Evolutionary conservation across 2,329 filamentous ascomycete species (phyloP).

Genomic region (Cordyceps javanica): DNA sequence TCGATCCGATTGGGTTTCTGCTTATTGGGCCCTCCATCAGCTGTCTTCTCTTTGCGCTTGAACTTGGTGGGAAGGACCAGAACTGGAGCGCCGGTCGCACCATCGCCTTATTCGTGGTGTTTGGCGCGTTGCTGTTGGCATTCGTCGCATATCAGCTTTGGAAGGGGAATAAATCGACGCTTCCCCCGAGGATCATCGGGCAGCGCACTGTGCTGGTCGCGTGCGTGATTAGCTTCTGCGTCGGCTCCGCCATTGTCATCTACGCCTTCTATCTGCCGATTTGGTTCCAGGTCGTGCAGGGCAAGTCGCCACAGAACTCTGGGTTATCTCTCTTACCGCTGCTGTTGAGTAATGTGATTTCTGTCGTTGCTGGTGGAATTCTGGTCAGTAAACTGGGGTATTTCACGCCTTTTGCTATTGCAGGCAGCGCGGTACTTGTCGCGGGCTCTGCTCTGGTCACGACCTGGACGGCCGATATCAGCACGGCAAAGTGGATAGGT

Average conservation of each 20-base stretch:
- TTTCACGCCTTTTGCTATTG: too few species aligned
- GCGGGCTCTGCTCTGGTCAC: too few species aligned
- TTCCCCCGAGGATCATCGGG: slow-evolving; percentile 60
- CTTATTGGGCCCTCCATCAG: slow-evolving; percentile 19
- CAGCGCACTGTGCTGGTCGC: slow-evolving; percentile 69
- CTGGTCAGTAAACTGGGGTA: too few species aligned
- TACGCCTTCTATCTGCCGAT: slow-evolving; percentile 29
- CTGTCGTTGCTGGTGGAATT: too few species aligned
- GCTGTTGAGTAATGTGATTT: too few species aligned
- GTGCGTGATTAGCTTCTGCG: slow-evolving; percentile 23
- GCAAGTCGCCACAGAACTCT: too few species aligned
- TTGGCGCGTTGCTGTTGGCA: slow-evolving; percentile 29
- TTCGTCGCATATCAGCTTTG: slow-evolving; percentile 31
- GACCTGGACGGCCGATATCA: too few species aligned
- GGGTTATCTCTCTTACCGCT: too few species aligned
- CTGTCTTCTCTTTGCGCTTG: slow-evolving; percentile 37
- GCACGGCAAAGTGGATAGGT: too few species aligned
- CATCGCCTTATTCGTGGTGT: slow-evolving; percentile 36
- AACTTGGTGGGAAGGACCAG: slow-evolving; percentile 33
- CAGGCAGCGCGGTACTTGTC: too few species aligned
- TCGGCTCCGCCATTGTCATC: slow-evolving; percentile 23
- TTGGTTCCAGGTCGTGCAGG: slow-evolving; percentile 39
- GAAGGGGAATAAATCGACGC: slow-evolving; percentile 28
- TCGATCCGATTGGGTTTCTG: neutral
- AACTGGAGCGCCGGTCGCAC: slow-evolving; percentile 25